Evolutionary conservation across 139 green algal species (phyloP).

Genomic region (Picochlorum sp.): DNA sequence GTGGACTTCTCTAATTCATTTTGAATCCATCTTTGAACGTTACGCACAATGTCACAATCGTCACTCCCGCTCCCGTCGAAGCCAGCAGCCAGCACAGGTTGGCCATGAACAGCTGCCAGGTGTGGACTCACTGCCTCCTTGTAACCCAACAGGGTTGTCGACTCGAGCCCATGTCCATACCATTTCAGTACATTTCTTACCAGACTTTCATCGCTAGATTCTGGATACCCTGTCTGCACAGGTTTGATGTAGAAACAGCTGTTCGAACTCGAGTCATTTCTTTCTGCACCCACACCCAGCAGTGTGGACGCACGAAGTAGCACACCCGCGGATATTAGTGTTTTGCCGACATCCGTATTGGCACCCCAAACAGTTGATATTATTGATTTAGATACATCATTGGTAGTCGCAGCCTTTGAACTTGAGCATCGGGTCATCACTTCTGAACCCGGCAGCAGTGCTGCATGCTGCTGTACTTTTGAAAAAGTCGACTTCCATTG

Average conservation of each 20-base stretch:
- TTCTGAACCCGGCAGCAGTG: too few species aligned
- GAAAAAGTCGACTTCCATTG: too few species aligned
- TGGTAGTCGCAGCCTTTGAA: too few species aligned
- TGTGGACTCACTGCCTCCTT: constrained; percentile 66
- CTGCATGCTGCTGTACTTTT: too few species aligned
- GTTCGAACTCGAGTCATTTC: constrained; percentile 26
- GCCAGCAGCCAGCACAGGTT: not conserved
- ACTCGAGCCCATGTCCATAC: not conserved
- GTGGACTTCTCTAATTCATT: too few species aligned
- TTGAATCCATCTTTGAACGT: too few species aligned
- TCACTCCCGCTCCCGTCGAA: not conserved
- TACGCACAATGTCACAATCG: not conserved
- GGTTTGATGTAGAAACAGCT: constrained; percentile 84
- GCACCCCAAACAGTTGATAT: constrained; percentile 75
- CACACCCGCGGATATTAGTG: constrained; percentile 72
- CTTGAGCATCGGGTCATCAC: too few species aligned
- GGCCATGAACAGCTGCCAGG: constrained; percentile 29
- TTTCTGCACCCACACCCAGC: not conserved
- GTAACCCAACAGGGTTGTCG: constrained; percentile 54
- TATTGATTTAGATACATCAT: not conserved
- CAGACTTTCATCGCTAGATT: constrained; percentile 60
- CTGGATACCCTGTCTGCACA: constrained; percentile 89
- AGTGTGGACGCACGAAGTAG: not conserved
- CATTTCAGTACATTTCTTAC: constrained; percentile 27
- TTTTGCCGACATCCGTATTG: constrained; percentile 94